Evolutionary conservation across 225 moss, liverwort and hornwort genomes (phyloP).

Genomic region (Neckera pumila): DNA sequence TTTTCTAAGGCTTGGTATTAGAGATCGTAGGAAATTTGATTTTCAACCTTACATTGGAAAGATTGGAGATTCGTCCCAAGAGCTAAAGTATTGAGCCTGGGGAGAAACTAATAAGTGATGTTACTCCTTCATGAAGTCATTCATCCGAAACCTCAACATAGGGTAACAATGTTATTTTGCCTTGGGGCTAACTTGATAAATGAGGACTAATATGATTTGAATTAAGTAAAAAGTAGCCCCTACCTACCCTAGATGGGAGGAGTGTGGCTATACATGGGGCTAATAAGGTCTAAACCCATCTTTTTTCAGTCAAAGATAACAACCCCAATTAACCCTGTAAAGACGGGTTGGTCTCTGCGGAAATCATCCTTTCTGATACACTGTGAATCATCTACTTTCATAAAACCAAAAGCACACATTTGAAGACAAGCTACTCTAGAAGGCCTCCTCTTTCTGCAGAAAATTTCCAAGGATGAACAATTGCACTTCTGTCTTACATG

Average conservation of each 20-base stretch:
- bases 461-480: too few relatives aligned
- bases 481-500: too few relatives aligned
- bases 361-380: too few relatives aligned
- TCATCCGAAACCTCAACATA: not conserved
- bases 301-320: not conserved
- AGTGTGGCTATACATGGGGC: rapidly evolving
- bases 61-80: rapidly evolving
- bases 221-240: not conserved
- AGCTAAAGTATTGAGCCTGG: not conserved
- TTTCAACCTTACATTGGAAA: not conserved
- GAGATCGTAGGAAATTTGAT: not conserved
- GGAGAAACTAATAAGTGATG: not conserved
- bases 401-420: too few relatives aligned
- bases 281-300: not conserved
- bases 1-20: not conserved
- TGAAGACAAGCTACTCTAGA: too few relatives aligned
- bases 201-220: not conserved
- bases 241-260: not conserved
- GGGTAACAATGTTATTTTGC: not conserved
- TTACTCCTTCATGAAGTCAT: not conserved
- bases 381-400: too few relatives aligned
- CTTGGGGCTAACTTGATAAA: not conserved
- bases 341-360: too few relatives aligned
- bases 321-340: not conserved
- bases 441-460: too few relatives aligned